Conservation (phyloP, 2,329 filamentous ascomycete species). For the Pyrenochaeta sp. region DNA sequence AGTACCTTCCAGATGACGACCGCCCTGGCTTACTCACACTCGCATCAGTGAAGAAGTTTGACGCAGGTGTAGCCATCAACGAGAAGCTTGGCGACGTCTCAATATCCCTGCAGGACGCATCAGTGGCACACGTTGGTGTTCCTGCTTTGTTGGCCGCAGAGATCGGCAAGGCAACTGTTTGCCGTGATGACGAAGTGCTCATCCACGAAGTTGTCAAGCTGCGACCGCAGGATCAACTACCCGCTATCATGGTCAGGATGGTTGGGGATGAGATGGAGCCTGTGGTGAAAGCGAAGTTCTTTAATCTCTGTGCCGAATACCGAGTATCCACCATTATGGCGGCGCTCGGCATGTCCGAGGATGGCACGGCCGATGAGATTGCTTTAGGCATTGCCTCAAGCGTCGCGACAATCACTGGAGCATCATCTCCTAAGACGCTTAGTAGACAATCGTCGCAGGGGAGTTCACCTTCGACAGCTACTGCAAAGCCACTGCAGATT, state of each 20-base stretch:
- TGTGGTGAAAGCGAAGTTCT: slow-evolving; percentile 84
- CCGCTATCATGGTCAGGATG: slow-evolving; percentile 85
- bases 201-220: slow-evolving; percentile 67
- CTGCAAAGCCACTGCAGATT: slow-evolving; percentile 62
- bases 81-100: slow-evolving; percentile 71
- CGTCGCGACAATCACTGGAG: slow-evolving; percentile 77
- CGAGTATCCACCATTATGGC: slow-evolving; percentile 84
- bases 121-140: slow-evolving; percentile 72
- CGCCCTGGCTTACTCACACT: slow-evolving; percentile 86
- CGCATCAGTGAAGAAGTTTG: slow-evolving; percentile 69
- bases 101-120: slow-evolving; percentile 31
- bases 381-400: slow-evolving; percentile 80
- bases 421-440: slow-evolving; percentile 60
- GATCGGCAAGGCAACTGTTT: slow-evolving; percentile 68
- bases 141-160: slow-evolving; percentile 85
- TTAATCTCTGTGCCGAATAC: slow-evolving; percentile 88
- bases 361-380: slow-evolving; percentile 71
- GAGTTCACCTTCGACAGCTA: slow-evolving; percentile 27
- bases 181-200: slow-evolving; percentile 76
- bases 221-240: slow-evolving; percentile 54
- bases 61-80: slow-evolving; percentile 70
- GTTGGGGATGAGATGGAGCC: slow-evolving; percentile 96
- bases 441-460: slow-evolving; percentile 41
- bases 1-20: slow-evolving; percentile 96
- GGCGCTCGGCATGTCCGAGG: slow-evolving; percentile 73